Conservation (phyloP, 306 rosid genomes). For the Quillaja saponaria region DNA sequence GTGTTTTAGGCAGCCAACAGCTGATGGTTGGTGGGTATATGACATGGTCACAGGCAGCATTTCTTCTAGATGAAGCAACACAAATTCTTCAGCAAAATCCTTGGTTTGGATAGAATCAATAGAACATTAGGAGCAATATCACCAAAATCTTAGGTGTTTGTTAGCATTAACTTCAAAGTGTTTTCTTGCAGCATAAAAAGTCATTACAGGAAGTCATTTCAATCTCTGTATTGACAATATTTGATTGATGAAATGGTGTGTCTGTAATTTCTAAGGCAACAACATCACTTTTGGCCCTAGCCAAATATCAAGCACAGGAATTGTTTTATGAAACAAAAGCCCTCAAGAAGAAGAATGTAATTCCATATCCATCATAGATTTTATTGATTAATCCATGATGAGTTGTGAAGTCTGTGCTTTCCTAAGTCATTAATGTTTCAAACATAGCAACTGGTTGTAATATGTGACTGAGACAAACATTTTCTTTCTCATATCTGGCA, state of each 20-base stretch:
- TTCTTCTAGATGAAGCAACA: constrained; percentile 7
- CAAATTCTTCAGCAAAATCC: constrained; percentile 12
- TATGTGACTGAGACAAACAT: constrained; percentile 32
- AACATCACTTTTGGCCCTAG: no score
- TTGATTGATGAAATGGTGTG: background rate
- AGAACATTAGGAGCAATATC: background rate
- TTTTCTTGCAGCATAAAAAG: no score
- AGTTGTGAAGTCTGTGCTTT: constrained; percentile 38
- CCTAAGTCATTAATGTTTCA: constrained; percentile 28
- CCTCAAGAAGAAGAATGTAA: constrained; percentile 56
- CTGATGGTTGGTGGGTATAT: constrained; percentile 22
- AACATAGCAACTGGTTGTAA: constrained; percentile 26
- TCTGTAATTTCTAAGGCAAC: no score
- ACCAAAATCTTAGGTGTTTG: background rate
- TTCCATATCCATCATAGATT: constrained; percentile 31
- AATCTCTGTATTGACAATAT: no score
- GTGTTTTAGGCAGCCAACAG: constrained; percentile 9
- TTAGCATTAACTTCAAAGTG: no score
- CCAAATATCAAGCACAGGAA: no score
- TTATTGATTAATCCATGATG: constrained; percentile 32
- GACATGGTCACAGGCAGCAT: constrained; percentile 19
- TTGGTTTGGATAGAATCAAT: constrained; percentile 6
- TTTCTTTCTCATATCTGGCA: constrained; percentile 20
- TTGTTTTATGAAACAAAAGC: no score
- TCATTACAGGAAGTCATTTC: no score